Evolutionary conservation across 129 eudicot species (phyloP), one percentile per base, ranked within the genome.

Genomic region (Escallonia herrerae): DNA sequence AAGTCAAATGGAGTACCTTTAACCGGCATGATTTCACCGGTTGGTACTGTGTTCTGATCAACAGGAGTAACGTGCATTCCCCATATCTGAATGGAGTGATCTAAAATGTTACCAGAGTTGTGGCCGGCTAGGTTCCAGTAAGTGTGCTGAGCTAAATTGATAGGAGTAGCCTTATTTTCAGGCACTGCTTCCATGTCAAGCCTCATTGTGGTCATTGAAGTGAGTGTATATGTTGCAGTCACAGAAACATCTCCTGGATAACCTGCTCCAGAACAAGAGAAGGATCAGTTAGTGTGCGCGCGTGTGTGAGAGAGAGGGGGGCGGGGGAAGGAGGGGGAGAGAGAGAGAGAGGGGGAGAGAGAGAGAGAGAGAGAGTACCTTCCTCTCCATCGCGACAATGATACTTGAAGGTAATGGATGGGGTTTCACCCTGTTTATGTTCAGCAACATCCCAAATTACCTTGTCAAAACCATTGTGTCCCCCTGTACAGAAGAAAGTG

Each of bases 111-210:
- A 4, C 99, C 99, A 1, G 96, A 83, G 73, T 80, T 54, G 62
- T 93, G 97, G 57, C 96, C 99, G 1, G 86, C 83, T 55, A 93
- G 80, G 54, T 93, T 93, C 96, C 96, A 93, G 76, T 93, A 93
- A 43, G 99, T 93, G 63, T 93, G 99, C 66, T 93, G 96, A 14
- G 99, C 95, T 40, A 93, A 74, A 68, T 74, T 93, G 52, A 93
- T 82, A 5, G 95, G 96, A 7, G 99, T 89, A 3, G 96, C 82
- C 75, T 89, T 93, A 44, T 83, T 84, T 63, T 78, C 81, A 3
- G 95, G 85, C 8, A 88, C 80, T 7, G 95, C 99, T 76, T 86
- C 96, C 99, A 93, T 86, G 82, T 86, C 95, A 1, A 93, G 99
- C 65, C 84, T 77, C 71, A 89, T 9, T 44, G 90, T 73, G 8